These are phyloP conservation scores for Diaporthe citriasiana DNA, from an alignment of 2,329 filamentous ascomycete genomes.

Conservation along the genomic window DNA sequence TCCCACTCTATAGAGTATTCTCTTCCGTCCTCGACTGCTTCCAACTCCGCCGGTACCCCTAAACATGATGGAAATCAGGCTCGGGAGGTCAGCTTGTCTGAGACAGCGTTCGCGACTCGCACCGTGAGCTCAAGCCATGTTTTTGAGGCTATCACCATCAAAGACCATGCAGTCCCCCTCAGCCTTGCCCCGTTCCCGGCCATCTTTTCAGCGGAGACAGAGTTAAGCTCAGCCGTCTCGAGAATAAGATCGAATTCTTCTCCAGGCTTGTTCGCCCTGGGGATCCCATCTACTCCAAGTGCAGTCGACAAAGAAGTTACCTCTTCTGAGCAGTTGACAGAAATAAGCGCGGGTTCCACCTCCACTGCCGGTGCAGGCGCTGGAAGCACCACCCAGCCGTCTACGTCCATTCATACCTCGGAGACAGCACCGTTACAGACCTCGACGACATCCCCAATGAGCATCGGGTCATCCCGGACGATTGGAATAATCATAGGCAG, in stretches of 20 bases:
- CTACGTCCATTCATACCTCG: background rate
- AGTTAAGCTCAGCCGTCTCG: background rate
- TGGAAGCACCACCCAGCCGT: background rate
- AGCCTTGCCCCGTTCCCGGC: background rate
- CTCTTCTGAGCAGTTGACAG: background rate
- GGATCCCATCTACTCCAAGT: background rate
- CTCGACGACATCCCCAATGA: no score
- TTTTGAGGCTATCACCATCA: background rate
- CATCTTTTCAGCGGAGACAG: background rate
- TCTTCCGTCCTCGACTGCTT: background rate
- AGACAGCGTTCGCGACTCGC: background rate
- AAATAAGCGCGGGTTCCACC: no score
- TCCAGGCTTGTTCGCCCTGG: background rate
- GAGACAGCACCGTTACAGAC: background rate
- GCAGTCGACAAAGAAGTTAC: no score
- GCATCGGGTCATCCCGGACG: background rate
- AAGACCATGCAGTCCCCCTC: background rate
- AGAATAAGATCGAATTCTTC: background rate
- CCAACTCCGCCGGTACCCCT: background rate
- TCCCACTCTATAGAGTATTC: no score
- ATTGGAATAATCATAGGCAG: slow-evolving; percentile 35
- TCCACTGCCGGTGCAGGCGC: background rate
- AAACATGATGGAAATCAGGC: background rate
- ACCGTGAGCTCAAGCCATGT: background rate
- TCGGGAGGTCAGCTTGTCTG: background rate